Conservation (phyloP, 208 protist genomes). For the Leishmania martiniquensis region DNA sequence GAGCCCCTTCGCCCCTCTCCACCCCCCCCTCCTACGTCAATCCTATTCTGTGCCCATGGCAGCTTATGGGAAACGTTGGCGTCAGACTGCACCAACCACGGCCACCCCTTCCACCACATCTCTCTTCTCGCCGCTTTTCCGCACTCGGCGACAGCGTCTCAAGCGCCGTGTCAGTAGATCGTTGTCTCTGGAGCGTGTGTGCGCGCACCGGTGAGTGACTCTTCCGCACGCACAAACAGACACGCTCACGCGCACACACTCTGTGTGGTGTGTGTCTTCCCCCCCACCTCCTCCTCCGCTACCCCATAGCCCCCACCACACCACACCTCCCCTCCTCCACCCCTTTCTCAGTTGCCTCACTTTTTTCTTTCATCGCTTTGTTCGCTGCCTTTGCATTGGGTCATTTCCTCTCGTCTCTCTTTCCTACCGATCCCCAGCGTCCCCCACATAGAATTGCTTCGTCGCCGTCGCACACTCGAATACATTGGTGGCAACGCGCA, state of each 20-base stretch:
- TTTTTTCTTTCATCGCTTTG: too few relatives aligned
- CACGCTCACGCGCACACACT: slow-evolving; percentile 4
- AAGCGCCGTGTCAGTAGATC: neutral
- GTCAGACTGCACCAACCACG: neutral
- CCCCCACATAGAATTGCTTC: too few relatives aligned
- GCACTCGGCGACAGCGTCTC: neutral
- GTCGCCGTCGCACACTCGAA: neutral
- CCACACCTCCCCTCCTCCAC: neutral
- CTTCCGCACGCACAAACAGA: neutral
- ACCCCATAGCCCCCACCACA: too few relatives aligned
- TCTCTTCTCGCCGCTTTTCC: neutral
- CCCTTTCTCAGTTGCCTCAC: neutral
- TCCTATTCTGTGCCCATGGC: too few relatives aligned
- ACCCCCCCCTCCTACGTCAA: neutral
- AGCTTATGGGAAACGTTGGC: neutral
- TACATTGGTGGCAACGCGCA: neutral
- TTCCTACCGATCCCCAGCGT: too few relatives aligned
- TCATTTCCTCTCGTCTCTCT: too few relatives aligned
- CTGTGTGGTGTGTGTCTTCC: neutral
- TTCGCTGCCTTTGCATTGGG: too few relatives aligned
- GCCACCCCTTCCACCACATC: neutral
- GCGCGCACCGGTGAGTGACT: neutral
- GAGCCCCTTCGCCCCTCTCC: neutral
- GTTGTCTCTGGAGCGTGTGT: neutral
- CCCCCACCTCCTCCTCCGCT: neutral